Conservation (phyloP, 2,329 filamentous ascomycete species). For the Aureobasidium uvarum region DNA sequence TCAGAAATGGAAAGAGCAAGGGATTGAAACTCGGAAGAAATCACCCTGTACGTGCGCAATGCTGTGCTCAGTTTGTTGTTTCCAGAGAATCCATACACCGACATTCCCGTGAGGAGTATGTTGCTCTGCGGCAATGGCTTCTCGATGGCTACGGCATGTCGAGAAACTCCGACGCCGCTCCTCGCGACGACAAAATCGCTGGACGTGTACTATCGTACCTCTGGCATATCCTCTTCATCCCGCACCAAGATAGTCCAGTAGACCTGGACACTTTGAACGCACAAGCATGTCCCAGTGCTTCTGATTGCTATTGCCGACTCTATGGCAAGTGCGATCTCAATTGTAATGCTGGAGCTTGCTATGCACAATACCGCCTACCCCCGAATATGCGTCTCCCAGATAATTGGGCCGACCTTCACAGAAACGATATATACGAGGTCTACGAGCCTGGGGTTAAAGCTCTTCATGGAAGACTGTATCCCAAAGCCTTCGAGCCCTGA, state of each 20-base stretch:
- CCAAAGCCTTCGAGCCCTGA: constrained; percentile 10
- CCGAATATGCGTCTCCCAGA: constrained; percentile 40
- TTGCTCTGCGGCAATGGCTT: constrained; percentile 60
- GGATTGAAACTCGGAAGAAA: constrained; percentile 49
- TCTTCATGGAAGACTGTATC: constrained; percentile 3
- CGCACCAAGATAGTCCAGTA: constrained; percentile 32
- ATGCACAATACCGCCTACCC: constrained; percentile 44
- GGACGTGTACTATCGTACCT: constrained; percentile 64
- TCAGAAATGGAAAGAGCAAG: constrained; percentile 31
- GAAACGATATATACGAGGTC: neutral
- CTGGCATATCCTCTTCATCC: constrained; percentile 57
- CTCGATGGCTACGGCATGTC: constrained; percentile 41
- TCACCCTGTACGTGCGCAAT: constrained; percentile 20
- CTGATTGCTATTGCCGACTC: constrained; percentile 64
- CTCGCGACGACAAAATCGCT: constrained; percentile 49
- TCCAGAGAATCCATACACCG: constrained; percentile 52
- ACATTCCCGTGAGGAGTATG: constrained; percentile 55
- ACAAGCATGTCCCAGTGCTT: constrained; percentile 55
- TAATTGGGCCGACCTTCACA: constrained; percentile 14
- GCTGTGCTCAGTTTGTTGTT: constrained; percentile 60
- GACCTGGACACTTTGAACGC: constrained; percentile 43
- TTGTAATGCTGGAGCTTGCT: constrained; percentile 37
- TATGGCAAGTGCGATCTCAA: constrained; percentile 60
- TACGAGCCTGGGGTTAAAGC: constrained; percentile 1
- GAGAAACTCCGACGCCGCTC: constrained; percentile 49